Percentiles rank a stretch among this genome's conserved stretches.
Conservation (phyloP, 768 basidiomycete species). For the Hortiboletus campestris region DNA sequence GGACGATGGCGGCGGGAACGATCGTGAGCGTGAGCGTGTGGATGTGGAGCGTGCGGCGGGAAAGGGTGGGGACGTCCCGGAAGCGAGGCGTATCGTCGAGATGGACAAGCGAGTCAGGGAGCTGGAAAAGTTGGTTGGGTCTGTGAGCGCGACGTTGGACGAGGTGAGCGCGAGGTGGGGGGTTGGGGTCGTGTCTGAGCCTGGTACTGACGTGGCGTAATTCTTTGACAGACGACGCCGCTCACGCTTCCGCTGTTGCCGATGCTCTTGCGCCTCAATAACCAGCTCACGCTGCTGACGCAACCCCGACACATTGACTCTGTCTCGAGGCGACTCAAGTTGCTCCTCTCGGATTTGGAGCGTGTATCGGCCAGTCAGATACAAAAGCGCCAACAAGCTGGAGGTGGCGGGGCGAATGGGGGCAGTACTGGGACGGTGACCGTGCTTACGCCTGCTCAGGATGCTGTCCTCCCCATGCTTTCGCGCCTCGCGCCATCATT, state of each 20-base stretch:
- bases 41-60: neutral
- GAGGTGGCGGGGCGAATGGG: slow-evolving; percentile 3
- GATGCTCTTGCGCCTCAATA: slow-evolving; percentile 76
- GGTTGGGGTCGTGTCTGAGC: neutral
- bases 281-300: slow-evolving; percentile 83
- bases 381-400: slow-evolving; percentile 25
- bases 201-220: slow-evolving; percentile 6
- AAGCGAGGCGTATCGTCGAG: slow-evolving; percentile 57
- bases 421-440: slow-evolving; percentile 10
- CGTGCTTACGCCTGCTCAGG: slow-evolving; percentile 39
- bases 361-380: slow-evolving; percentile 53
- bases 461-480: slow-evolving; percentile 67
- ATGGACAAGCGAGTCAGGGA: slow-evolving; percentile 83
- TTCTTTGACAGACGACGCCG: slow-evolving; percentile 58
- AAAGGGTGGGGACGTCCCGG: slow-evolving; percentile 28
- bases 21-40: neutral
- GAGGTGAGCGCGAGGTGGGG: slow-evolving; percentile 52
- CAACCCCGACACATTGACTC: slow-evolving; percentile 97
- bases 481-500: slow-evolving; percentile 69
- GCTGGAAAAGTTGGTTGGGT: slow-evolving; percentile 81
- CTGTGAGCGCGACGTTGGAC: slow-evolving; percentile 74
- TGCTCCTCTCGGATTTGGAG: slow-evolving; percentile 90
- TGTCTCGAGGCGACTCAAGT: slow-evolving; percentile 88
- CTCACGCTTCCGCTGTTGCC: slow-evolving; percentile 81
- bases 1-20: neutral